Evolutionary conservation across 2,329 filamentous ascomycete species (phyloP).

Genomic region (Colletotrichum acutatum): DNA sequence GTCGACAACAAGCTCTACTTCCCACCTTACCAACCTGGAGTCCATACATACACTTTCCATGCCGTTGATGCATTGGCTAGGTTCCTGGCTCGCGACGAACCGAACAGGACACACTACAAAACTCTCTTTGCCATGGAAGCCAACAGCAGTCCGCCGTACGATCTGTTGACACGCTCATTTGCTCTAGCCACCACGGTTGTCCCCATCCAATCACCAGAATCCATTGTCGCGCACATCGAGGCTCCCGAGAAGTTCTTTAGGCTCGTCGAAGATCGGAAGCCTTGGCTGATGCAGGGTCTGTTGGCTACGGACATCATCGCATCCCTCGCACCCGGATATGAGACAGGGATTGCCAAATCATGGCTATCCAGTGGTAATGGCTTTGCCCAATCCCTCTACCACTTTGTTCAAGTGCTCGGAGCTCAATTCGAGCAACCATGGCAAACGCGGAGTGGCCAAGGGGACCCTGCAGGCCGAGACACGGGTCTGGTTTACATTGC

Average conservation of each 20-base stretch:
- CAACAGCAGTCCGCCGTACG: conserved; percentile 71
- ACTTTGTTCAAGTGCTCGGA: conserved; percentile 79
- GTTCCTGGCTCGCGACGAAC: conserved; percentile 90
- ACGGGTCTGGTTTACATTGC: conserved; percentile 71
- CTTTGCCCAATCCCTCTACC: conserved; percentile 83
- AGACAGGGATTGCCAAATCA: conserved; percentile 75
- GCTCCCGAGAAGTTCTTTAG: conserved; percentile 53
- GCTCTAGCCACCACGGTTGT: conserved; percentile 86
- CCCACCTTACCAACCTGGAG: conserved; percentile 79
- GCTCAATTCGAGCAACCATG: conserved; percentile 64
- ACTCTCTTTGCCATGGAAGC: conserved; percentile 82
- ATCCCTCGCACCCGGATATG: conserved; percentile 76
- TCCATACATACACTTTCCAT: conserved; percentile 89
- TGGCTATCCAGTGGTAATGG: conserved; percentile 90
- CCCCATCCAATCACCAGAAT: conserved; percentile 67
- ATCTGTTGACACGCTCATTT: conserved; percentile 88
- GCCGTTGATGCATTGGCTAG: conserved; percentile 94
- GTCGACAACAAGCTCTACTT: conserved; percentile 74
- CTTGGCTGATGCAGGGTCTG: conserved; percentile 91
- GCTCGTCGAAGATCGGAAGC: conserved; percentile 84
- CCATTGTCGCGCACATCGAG: conserved; percentile 25
- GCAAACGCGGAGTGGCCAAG: conserved; percentile 48
- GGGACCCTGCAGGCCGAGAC: conserved; percentile 45
- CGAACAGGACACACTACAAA: conserved; percentile 87
- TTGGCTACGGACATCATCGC: conserved; percentile 90